Base-by-base conservation (phyloP, 2,329 filamentous ascomycete genomes). In the Verticillium alfalfae region DNA sequence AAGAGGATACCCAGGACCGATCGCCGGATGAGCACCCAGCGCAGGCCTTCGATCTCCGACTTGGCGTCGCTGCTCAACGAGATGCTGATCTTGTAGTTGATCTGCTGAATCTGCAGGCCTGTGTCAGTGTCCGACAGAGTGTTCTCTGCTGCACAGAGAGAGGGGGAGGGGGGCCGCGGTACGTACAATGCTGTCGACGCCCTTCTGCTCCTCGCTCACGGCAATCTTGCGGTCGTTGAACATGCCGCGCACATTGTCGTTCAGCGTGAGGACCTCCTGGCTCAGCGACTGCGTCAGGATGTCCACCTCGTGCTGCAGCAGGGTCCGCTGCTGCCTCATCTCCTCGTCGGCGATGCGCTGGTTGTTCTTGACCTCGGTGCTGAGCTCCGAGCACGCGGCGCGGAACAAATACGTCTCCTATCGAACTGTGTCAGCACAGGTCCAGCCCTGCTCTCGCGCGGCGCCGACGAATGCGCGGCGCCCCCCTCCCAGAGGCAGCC, bases 171-270 rank as follows among this genome's bases (percentile, higher is more conserved):
- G 55, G 12, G 22, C 22, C 10, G 18, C 8, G 12, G 16, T 5
- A 79, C 84, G 61, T 78, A 92, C 89, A 68, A 88, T 88, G 58
- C 90, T 91, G 71, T 98, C 94, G 70, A 91, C 89, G 7, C 83
- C 83, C 71, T 93, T 88, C 76, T 97, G 93, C 73, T 97, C 91
- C 74, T 94, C 91, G 60, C 93, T 82, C 1, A 96, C 93, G 2
- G 87, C 86, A 91, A 98, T 96, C 73, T 94, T 95, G 54, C 96
- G 87, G 72, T 99, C 94, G 71, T 98, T 94, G 73, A 98, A 97
- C 83, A 97, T 90, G 62, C 92, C 94, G 72, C 93, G 92, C n/a
- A 98, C 83, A 61, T 93, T 92, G 71, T 99, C 94, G 69, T 92
- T 95, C 63, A 98, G 79, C 38, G 85, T 89, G 61, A 88, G 78